phyloP scores from a whole-genome alignment of 129 eudicot species.

The Calendula officinalis region DNA sequence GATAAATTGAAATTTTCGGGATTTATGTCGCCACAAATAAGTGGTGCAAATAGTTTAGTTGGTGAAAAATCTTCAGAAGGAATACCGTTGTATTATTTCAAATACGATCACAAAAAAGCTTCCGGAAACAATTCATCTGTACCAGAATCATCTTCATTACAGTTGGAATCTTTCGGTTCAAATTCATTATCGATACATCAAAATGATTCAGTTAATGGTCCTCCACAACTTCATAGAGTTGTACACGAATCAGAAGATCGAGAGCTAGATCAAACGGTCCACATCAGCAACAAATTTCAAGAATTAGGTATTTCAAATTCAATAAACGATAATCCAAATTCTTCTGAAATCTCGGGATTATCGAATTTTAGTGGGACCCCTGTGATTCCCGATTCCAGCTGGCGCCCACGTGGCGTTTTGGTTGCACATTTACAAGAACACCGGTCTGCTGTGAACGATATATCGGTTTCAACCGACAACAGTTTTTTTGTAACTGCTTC shows the following conservation, averaged over 20 bases:
- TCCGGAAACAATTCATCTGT: slow-evolving; percentile 46
- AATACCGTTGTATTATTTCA: slow-evolving; percentile 81
- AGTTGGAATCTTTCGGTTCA: slow-evolving; percentile 47
- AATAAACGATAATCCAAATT: slow-evolving; percentile 42
- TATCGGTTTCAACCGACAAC: slow-evolving; percentile 79
- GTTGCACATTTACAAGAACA: slow-evolving; percentile 98
- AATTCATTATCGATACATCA: slow-evolving; percentile 66
- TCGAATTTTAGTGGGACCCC: slow-evolving; percentile 53
- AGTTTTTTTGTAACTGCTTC: slow-evolving; percentile 88
- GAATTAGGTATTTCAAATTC: slow-evolving; percentile 58
- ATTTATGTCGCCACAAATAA: slow-evolving; percentile 82
- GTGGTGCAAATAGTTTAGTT: slow-evolving; percentile 49
- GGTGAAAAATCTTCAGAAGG: slow-evolving; percentile 82
- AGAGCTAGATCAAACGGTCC: slow-evolving; percentile 68
- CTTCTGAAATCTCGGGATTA: slow-evolving; percentile 42
- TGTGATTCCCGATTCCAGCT: slow-evolving; percentile 77
- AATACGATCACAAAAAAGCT: slow-evolving; percentile 56
- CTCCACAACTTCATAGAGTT: slow-evolving; percentile 76
- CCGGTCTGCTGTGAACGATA: slow-evolving; percentile 85
- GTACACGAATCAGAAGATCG: slow-evolving; percentile 90
- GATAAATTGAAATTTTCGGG: slow-evolving; percentile 87
- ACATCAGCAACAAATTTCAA: slow-evolving; percentile 56
- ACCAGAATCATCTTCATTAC: slow-evolving; percentile 54
- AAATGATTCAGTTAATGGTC: slow-evolving; percentile 49
- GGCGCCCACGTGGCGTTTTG: slow-evolving; percentile 96